Evolutionary conservation across 371 early-diverging fungal species (phyloP), one percentile per base, ranked within the genome.

Genomic region (Mortierella sp.): DNA sequence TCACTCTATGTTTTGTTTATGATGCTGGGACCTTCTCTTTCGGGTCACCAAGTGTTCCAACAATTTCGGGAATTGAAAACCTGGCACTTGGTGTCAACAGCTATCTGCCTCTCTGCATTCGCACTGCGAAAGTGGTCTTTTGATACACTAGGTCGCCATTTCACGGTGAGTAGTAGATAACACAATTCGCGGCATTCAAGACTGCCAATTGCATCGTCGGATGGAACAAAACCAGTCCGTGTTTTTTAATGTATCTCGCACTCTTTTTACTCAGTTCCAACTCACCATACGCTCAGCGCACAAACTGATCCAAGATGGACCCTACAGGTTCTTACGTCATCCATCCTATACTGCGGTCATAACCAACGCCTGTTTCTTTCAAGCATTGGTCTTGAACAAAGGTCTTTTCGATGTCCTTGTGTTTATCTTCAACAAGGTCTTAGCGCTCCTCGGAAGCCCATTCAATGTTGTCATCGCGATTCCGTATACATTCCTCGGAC

Each of bases 251-350:
- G n/a, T n/a, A n/a, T 32, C 35, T 60, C 3, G 6, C 35, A 32
- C 35, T 43, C 43, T 62, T 30, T 43, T 62, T 45, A 5, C 28
- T 2, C 18, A 73, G 73, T 67, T 57, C 26, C 59, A 55, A 54
- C 54, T 69, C 32, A 59, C 65, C 30, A 65, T 69, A 14, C 75
- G 75, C 3, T 12, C 49, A 22, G 60, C 39, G 0, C 71, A 66
- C 54, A 52, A 39, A 18, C 67, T 76, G 5, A 37, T 76, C 30
- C 54, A 57, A 39, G 45, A 54, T 1, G 77, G 77, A 0, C 71
- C 77, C 3, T 70, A 76, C 67, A 71, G 8, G 16, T 71, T 39
- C 54, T 54, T 76, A 16, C 64, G 66, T 11, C 76, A 70, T 43
- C 76, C 70, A 3, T 61, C 66, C 37, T 76, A 76, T 58, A 62